Conservation (phyloP, 495 filamentous ascomycete species). For the Elasticomyces elasticus region DNA sequence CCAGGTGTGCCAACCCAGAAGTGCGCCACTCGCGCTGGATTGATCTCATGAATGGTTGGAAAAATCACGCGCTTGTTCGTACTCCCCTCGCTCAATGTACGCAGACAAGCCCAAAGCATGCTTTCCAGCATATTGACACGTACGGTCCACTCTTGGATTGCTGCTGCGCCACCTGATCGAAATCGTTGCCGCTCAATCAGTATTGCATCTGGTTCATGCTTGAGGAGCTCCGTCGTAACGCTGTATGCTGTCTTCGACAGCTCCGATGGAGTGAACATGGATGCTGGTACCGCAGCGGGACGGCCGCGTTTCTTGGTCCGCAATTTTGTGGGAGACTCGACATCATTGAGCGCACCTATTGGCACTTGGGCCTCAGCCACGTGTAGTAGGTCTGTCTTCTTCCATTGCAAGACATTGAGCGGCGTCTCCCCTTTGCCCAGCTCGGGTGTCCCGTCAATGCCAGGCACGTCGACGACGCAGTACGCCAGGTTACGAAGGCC, state of each 20-base stretch:
- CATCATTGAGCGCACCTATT: neutral
- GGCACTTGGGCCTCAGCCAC: no score
- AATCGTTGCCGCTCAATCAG: conserved; percentile 88
- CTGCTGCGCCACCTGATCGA: conserved; percentile 52
- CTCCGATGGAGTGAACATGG: conserved; percentile 42
- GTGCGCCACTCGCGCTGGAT: conserved; percentile 28
- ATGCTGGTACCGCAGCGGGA: neutral
- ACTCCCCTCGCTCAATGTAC: conserved; percentile 36
- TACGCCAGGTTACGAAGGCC: conserved; percentile 78
- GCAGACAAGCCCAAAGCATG: conserved; percentile 74
- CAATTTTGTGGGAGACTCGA: neutral
- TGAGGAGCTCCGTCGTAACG: conserved; percentile 46
- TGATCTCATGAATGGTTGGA: conserved; percentile 14
- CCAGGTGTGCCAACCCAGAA: conserved; percentile 22
- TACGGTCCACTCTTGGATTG: conserved; percentile 80
- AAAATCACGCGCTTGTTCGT: neutral
- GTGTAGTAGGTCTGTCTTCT: conserved; percentile 6
- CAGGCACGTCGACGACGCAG: conserved; percentile 37
- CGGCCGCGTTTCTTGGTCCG: neutral
- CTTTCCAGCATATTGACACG: conserved; percentile 83
- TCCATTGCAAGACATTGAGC: conserved; percentile 4
- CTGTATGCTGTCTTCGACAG: conserved; percentile 54
- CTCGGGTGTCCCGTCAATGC: no score
- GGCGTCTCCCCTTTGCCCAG: no score
- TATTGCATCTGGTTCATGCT: conserved; percentile 53